Base-by-base conservation (phyloP, 768 basidiomycete species). In the Sarcomyxa edulis region DNA sequence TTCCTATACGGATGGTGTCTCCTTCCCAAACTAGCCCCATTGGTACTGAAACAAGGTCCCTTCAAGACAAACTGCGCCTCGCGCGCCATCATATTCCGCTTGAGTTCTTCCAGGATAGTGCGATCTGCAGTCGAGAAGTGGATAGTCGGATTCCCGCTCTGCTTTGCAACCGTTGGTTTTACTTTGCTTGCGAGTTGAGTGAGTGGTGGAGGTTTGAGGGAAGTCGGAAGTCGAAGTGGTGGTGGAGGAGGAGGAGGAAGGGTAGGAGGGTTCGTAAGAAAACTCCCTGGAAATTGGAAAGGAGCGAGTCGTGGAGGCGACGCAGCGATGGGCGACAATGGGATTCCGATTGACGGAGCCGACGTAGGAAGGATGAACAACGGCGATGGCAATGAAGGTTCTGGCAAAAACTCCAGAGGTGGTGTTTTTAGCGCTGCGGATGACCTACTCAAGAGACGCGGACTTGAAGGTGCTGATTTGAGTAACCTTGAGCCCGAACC, bases 51-150 rank as follows among this genome's bases (percentile, higher is more conserved):
- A 10, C 36, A 32, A 22, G 47, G 35, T n/a, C 73, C 72, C 48
- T 76, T 79, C 37, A 72, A 45, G 24, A 64, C 56, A 48, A 82
- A 84, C 44, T 80, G 76, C 12, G 69, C 65, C 21, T 72, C 73
- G 32, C 72, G 71, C 19, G 72, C 78, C 14, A 58, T 59, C 28
- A 76, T 66, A 40, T 65, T 69, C 32, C 66, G 65, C 48, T 71
- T 72, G 25, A 80, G 62, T 48, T 80, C 76, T 43, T 73, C 62
- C 3, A 81, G 60, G 33, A 80, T 80, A 5, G 74, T 69, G 15
- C 79, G 69, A 54, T 82, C 80, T 8, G 74, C 70, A 0, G 79
- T 78, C 2, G 77, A 77, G 52, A 80, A 77, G 41, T 70, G 68
- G 33, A 50, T 53, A 42, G n/a, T n/a, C n/a, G n/a, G n/a, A n/a